These are phyloP conservation scores for Tetrapisispora nanseiensis DNA, from an alignment of 805 yeast species.

Conservation along the genomic window DNA sequence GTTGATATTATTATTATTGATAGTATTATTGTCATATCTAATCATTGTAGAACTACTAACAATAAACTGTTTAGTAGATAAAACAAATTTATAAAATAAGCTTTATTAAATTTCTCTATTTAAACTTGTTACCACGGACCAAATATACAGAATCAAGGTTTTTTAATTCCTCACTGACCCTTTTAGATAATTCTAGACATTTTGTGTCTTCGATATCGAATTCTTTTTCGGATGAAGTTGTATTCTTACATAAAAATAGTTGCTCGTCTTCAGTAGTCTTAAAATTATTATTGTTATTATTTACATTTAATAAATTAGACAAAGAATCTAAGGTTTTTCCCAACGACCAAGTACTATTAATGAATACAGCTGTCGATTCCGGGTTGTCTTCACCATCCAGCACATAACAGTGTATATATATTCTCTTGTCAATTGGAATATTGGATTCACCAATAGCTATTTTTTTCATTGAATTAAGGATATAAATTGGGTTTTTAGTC, in stretches of 20 bases:
- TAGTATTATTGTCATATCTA: too few species aligned
- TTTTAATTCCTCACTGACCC: slow-evolving; percentile 14
- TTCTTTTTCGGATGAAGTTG: background rate
- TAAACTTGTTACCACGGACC: slow-evolving; percentile 16
- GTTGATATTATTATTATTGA: background rate
- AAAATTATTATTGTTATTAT: slow-evolving; percentile 14
- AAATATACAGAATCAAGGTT: slow-evolving; percentile 21
- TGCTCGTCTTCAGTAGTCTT: slow-evolving; percentile 14
- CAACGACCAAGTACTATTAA: slow-evolving; percentile 27
- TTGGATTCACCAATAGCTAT: slow-evolving; percentile 21
- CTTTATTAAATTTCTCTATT: background rate
- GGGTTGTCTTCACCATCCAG: background rate
- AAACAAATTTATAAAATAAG: background rate
- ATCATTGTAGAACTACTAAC: too few species aligned
- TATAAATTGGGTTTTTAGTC: slow-evolving; percentile 9
- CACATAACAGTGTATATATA: slow-evolving; percentile 20
- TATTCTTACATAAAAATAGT: slow-evolving; percentile 18
- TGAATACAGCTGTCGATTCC: slow-evolving; percentile 11
- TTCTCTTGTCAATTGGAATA: slow-evolving; percentile 21
- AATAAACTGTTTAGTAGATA: background rate
- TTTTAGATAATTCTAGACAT: slow-evolving; percentile 8
- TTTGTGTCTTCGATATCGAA: background rate
- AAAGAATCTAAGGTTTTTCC: slow-evolving; percentile 27
- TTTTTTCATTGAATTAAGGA: slow-evolving; percentile 14
- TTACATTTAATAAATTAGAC: slow-evolving; percentile 18